Percentiles rank a stretch among this genome's conserved stretches.
These are phyloP conservation scores for Backusella liffmaniae DNA, from an alignment of 192 early-diverging fungal genomes.

Conservation along the genomic window DNA sequence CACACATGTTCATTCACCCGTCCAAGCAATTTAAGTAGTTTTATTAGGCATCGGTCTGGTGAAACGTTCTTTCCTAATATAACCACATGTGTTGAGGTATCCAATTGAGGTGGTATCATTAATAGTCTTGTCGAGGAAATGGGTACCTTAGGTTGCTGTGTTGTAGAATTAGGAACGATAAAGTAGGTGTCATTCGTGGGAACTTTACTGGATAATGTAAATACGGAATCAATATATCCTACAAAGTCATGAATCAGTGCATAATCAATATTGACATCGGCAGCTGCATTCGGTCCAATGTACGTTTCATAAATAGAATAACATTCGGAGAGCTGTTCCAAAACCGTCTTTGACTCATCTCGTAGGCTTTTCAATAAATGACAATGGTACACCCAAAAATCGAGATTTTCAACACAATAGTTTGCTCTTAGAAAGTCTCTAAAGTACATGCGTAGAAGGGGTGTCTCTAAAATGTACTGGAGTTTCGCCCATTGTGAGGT, in stretches of 20 bases:
- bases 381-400: slow-evolving; percentile 57
- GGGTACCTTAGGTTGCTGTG: not conserved
- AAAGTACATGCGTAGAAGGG: slow-evolving; percentile 52
- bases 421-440: slow-evolving; percentile 61
- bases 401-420: slow-evolving; percentile 70
- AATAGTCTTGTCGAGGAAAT: not conserved
- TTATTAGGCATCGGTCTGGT: slow-evolving; percentile 16
- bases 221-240: slow-evolving; percentile 23
- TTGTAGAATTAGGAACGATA: not conserved
- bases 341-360: slow-evolving; percentile 30
- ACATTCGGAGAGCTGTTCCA: slow-evolving; percentile 43
- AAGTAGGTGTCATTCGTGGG: not conserved
- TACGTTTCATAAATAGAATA: slow-evolving; percentile 53
- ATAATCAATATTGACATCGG: slow-evolving; percentile 55
- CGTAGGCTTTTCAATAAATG: slow-evolving; percentile 31
- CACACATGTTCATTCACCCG: slow-evolving; percentile 34
- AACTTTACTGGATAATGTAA: not conserved
- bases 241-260: slow-evolving; percentile 47
- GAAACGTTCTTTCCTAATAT: slow-evolving; percentile 15
- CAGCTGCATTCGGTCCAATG: slow-evolving; percentile 27
- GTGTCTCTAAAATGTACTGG: slow-evolving; percentile 55
- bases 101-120: slow-evolving; percentile 1
- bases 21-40: slow-evolving; percentile 25
- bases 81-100: not conserved
- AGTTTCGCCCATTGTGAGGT: slow-evolving; percentile 41